Evolutionary conservation across 2,329 filamentous ascomycete species (phyloP).

Genomic region (Arachnopeziza araneosa): DNA sequence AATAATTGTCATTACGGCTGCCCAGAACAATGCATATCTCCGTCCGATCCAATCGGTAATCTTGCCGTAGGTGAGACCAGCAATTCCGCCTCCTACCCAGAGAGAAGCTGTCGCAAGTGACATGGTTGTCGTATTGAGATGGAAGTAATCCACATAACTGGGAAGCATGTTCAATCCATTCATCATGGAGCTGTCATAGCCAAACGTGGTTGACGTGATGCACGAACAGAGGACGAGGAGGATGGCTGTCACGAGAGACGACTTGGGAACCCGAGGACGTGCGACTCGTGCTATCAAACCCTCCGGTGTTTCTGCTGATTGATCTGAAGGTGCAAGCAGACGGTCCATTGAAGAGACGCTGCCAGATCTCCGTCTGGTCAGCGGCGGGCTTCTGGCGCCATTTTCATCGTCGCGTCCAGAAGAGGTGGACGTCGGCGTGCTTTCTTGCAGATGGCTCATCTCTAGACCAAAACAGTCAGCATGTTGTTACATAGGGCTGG

Average conservation of each 20-base stretch:
- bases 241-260: conserved; percentile 6
- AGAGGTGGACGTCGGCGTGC: no score
- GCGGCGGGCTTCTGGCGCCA: neutral
- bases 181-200: conserved; percentile 23
- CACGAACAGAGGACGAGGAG: conserved; percentile 11
- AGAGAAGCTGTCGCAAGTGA: conserved; percentile 50
- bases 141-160: conserved; percentile 50
- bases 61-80: conserved; percentile 35
- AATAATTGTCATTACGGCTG: conserved; percentile 11
- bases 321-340: neutral
- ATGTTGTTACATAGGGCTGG: no score
- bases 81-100: conserved; percentile 44
- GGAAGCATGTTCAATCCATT: conserved; percentile 54
- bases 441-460: no score
- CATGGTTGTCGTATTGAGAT: conserved; percentile 44
- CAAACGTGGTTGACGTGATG: conserved; percentile 22
- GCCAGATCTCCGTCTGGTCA: neutral
- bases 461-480: no score
- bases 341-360: neutral
- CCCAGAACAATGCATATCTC: conserved; percentile 15
- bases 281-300: neutral
- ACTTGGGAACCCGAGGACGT: conserved; percentile 5
- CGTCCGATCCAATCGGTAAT: conserved; percentile 36
- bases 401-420: neutral
- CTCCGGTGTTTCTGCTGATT: neutral